Evolutionary conservation across 2,329 filamentous ascomycete species (phyloP).

Genomic region (Trichoderma brevicompactum): DNA sequence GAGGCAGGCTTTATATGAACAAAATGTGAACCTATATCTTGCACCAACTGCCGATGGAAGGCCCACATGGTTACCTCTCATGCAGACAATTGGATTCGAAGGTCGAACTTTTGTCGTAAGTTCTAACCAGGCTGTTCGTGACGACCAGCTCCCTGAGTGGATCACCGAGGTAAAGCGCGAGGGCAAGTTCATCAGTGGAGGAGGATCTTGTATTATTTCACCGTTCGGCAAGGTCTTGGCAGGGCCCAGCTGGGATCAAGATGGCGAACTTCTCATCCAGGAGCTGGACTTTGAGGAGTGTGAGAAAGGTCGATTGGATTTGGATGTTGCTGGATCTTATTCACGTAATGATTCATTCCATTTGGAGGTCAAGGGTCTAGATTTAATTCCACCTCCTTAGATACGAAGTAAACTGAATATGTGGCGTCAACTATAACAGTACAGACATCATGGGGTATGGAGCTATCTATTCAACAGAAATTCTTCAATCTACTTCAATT

Average conservation of each 20-base stretch:
- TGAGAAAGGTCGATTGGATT: conserved; percentile 10
- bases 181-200: conserved; percentile 5
- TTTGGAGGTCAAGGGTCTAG: conserved; percentile 4
- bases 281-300: conserved; percentile 17
- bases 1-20: not conserved
- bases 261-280: conserved; percentile 11
- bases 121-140: conserved; percentile 8
- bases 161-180: conserved; percentile 11
- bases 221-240: conserved; percentile 16
- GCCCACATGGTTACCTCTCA: conserved; percentile 2
- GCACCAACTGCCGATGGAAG: conserved; percentile 14
- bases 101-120: conserved; percentile 12
- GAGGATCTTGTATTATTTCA: conserved; percentile 16
- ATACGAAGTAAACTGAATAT: not conserved
- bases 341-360: conserved; percentile 23
- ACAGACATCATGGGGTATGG: not conserved
- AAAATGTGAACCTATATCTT: conserved; percentile 10
- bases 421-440: not conserved
- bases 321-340: conserved; percentile 24
- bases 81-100: conserved; percentile 21
- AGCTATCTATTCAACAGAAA: too few species aligned
- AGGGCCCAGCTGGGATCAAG: not conserved
- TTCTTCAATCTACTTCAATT: too few species aligned
- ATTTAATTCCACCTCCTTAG: conserved; percentile 18
- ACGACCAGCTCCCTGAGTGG: conserved; percentile 13